Evolutionary conservation across 306 rosid genomes (phyloP).

Genomic region (Dalbergia cochinchinensis): DNA sequence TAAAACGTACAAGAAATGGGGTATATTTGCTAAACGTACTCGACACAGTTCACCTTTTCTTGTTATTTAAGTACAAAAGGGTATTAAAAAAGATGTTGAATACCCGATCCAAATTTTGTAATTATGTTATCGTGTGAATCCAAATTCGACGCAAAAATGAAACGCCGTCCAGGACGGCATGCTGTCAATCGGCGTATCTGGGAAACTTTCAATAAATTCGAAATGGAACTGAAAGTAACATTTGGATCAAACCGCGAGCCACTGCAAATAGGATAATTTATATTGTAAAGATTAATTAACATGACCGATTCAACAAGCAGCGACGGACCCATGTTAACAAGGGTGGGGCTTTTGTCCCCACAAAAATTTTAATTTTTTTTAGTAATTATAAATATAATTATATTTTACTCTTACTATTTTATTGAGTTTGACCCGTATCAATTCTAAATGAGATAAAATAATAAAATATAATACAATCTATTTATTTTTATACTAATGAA

Average conservation of each 20-base stretch:
- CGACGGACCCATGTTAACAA: too few species aligned
- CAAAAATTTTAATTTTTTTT: too few species aligned
- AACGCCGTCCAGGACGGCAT: constrained; percentile 46
- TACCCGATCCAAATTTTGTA: background rate
- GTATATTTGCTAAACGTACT: background rate
- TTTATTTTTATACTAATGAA: too few species aligned
- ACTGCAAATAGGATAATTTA: background rate
- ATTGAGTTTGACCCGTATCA: too few species aligned
- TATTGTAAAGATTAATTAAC: background rate
- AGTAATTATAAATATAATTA: too few species aligned
- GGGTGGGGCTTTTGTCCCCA: too few species aligned
- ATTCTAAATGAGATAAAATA: too few species aligned
- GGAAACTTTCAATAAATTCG: constrained; percentile 10
- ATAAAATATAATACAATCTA: too few species aligned
- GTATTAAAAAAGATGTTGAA: background rate
- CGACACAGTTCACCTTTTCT: background rate
- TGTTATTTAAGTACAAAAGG: background rate
- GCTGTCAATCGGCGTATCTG: background rate
- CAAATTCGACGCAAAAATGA: constrained; percentile 14
- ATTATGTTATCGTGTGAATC: background rate
- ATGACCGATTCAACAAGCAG: background rate
- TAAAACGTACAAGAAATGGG: background rate
- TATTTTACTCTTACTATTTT: too few species aligned
- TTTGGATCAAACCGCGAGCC: background rate
- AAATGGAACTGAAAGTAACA: background rate